phyloP scores from a whole-genome alignment of 306 rosid genomes.

The Rosa chinensis region DNA sequence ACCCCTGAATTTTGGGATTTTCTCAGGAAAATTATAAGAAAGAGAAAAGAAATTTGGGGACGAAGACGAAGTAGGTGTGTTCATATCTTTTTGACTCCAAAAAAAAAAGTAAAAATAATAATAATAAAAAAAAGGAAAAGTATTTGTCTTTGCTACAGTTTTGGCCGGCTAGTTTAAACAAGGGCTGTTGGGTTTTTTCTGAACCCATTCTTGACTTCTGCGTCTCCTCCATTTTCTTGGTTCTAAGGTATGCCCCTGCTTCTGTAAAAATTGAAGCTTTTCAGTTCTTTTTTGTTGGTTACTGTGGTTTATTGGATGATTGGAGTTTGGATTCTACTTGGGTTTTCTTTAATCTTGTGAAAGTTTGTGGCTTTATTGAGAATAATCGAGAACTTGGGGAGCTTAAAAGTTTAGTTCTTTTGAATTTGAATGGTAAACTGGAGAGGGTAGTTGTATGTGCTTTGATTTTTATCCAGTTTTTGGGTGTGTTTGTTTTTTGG shows the following conservation, averaged over 20 bases:
- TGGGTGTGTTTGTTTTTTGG: slow-evolving; percentile 31
- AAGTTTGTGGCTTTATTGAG: not conserved
- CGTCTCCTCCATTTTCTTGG: slow-evolving; percentile 14
- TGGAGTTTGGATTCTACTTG: slow-evolving; percentile 16
- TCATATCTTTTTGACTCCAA: slow-evolving; percentile 50
- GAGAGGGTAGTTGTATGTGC: too few relatives aligned
- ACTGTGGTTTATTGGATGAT: slow-evolving; percentile 16
- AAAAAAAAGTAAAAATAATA: not conserved
- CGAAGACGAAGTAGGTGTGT: slow-evolving; percentile 19
- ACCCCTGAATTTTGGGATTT: not conserved
- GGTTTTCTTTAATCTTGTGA: slow-evolving; percentile 2
- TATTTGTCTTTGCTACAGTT: slow-evolving; percentile 25
- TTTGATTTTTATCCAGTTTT: not conserved
- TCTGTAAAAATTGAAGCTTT: not conserved
- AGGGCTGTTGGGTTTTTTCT: not conserved
- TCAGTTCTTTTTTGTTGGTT: not conserved
- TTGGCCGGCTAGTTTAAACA: slow-evolving; percentile 30
- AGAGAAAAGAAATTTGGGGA: slow-evolving; percentile 5
- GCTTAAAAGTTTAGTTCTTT: slow-evolving; percentile 5
- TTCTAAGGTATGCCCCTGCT: slow-evolving; percentile 33
- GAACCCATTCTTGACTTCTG: slow-evolving; percentile 10
- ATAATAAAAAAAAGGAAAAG: slow-evolving; percentile 35
- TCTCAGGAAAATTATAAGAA: not conserved
- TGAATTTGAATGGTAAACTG: not conserved
- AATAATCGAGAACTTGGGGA: not conserved